Conservation (phyloP, 2,329 filamentous ascomycete species). For the Sporothrix euskadiensis region DNA sequence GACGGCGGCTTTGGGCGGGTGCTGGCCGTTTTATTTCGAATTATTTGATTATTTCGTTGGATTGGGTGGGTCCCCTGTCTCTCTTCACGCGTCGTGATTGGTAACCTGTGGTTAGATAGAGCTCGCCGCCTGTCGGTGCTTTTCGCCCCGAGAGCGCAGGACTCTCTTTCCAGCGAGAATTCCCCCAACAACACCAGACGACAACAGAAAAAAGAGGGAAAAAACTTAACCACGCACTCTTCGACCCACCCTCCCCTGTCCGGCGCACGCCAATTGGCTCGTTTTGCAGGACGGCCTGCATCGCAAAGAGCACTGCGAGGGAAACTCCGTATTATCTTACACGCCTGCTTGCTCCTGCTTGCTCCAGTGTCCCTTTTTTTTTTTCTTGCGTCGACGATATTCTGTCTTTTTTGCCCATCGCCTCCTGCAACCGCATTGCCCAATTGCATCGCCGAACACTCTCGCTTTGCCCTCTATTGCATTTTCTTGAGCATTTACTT, state of each 20-base stretch:
- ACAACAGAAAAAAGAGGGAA: constrained; percentile 26
- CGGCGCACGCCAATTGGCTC: constrained; percentile 17
- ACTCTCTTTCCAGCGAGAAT: constrained; percentile 25
- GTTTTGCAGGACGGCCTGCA: neutral
- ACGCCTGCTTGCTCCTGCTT: neutral
- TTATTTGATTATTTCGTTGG: neutral
- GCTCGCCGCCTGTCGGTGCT: constrained; percentile 28
- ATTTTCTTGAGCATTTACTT: neutral
- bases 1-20: constrained; percentile 21
- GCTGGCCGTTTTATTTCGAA: neutral
- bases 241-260: constrained; percentile 15
- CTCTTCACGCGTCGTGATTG: constrained; percentile 5
- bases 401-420: constrained; percentile 22
- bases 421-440: constrained; percentile 11
- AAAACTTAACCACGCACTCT: constrained; percentile 26
- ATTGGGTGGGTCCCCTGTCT: neutral
- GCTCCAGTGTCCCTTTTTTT: constrained; percentile 23
- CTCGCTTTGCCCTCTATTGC: neutral
- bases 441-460: neutral
- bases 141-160: constrained; percentile 28
- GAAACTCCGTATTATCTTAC: constrained; percentile 19
- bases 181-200: constrained; percentile 26
- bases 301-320: constrained; percentile 5
- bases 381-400: constrained; percentile 11
- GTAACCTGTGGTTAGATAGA: neutral